phyloP scores from a whole-genome alignment of 495 filamentous ascomycete species.

The Durotheca rogersii region DNA sequence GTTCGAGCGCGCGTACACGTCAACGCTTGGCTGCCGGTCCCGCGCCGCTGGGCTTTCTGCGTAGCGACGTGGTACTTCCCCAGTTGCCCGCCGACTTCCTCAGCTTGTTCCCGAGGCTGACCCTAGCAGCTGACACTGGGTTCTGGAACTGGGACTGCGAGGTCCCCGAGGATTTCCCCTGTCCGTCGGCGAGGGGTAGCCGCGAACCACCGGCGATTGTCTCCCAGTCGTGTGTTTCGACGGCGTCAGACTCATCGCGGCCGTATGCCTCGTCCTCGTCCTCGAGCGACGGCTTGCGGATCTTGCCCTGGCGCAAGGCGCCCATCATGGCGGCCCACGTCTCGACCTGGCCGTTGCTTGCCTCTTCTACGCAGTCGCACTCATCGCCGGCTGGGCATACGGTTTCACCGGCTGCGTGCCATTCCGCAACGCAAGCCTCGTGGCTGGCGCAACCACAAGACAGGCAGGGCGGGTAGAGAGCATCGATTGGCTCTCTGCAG shows the following conservation, averaged over 20 bases:
- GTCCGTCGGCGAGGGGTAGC: conserved; percentile 26
- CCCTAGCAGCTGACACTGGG: conserved; percentile 44
- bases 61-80: conserved; percentile 31
- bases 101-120: conserved; percentile 49
- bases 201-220: conserved; percentile 31
- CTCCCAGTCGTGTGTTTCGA: conserved; percentile 41
- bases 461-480: conserved; percentile 59
- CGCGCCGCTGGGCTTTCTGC: conserved; percentile 18
- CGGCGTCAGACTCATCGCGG: conserved; percentile 20
- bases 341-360: conserved; percentile 42
- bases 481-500: conserved; percentile 58
- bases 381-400: conserved; percentile 53
- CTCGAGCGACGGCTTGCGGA: conserved; percentile 24
- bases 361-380: conserved; percentile 48
- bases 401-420: conserved; percentile 49
- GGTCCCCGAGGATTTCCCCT: conserved; percentile 23
- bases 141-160: conserved; percentile 28
- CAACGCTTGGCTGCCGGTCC: conserved; percentile 9
- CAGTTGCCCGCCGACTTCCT: conserved; percentile 42
- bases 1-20: background rate
- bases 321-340: conserved; percentile 44
- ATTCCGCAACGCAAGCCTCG: conserved; percentile 53
- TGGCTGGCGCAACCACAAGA: conserved; percentile 63
- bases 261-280: conserved; percentile 6
- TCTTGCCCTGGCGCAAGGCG: conserved; percentile 29